Base-by-base conservation (phyloP, 169 alveolate genomes). In the Plasmodium gonderi region DNA sequence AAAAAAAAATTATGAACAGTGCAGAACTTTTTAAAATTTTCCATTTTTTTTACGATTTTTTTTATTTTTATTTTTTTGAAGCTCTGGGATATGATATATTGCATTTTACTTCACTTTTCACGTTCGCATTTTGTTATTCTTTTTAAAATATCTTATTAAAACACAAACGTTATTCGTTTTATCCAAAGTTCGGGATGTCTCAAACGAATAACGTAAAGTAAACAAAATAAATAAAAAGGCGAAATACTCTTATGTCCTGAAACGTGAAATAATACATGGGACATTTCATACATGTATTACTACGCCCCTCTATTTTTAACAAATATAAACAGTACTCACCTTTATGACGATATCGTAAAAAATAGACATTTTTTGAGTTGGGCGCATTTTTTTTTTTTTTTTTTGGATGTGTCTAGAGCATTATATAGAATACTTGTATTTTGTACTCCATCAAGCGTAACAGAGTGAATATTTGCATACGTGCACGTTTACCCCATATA, bases 301-400 rank as follows among this genome's bases (percentile, higher is more conserved):
- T 17, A 20, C 72, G 40, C 31, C 8, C 40, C 33, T n/a, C 72
- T 60, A 3, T 60, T 60, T 14, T 60, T 29, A 60, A 60, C 26
- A 60, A 29, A 60, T 60, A n/a, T 60, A 60, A 29, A 60, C 26
- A 20, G n/a, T 23, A 23, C 26, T 60, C 17, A 11, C 33, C 26
- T 60, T 36, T 6, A 17, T 60, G 72, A 36, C n/a, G 26, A 60
- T 60, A 23, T 60, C 40, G 72, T 36, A 60, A 60, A 60, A 38
- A 75, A 75, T 75, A 17, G 67, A 75, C 81, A 40, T 8, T 36
- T 75, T 75, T 75, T 75, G 54, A 38, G 29, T 38, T 75, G n/a
- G 23, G 64, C 51, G 2, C 69, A 11, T 54, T 8, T 54, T 14
- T 36, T 74, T 40, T 74, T 40, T 38, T 36, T 36, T 75, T n/a